Evolutionary conservation across 345 rosid genomes (phyloP).

Genomic region (Dimocarpus longan): DNA sequence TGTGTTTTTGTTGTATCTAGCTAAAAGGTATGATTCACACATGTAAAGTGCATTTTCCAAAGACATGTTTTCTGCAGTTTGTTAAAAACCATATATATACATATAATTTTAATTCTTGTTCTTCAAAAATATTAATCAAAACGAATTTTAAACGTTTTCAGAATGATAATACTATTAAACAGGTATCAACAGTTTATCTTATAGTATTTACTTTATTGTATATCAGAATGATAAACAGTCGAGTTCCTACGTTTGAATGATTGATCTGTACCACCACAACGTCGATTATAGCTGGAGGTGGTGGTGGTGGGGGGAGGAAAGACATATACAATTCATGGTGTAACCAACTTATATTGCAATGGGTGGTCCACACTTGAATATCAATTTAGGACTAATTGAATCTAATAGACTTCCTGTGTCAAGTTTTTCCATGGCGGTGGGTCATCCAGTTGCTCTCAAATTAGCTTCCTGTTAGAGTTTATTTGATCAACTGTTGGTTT

Average conservation of each 20-base stretch:
- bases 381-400: neutral
- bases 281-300: neutral
- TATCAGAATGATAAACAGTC: neutral
- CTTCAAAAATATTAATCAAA: neutral
- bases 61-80: neutral
- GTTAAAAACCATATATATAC: too few species aligned
- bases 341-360: neutral
- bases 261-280: slow-evolving; percentile 4
- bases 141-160: too few species aligned
- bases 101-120: neutral
- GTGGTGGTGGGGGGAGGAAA: neutral
- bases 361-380: slow-evolving; percentile 16
- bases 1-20: neutral
- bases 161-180: too few species aligned
- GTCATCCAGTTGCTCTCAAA: neutral
- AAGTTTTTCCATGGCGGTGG: slow-evolving; percentile 9
- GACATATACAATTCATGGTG: neutral
- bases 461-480: neutral
- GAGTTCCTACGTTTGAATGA: neutral
- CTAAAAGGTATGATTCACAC: neutral
- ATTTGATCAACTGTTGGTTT: neutral
- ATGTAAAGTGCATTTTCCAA: neutral
- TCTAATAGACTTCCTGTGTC: neutral
- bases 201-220: neutral
- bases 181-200: neutral